Percentiles rank a stretch among this genome's conserved stretches.
phyloP scores from a whole-genome alignment of 352 stramenopile genomes.

The Aphanomyces cochlioides region DNA sequence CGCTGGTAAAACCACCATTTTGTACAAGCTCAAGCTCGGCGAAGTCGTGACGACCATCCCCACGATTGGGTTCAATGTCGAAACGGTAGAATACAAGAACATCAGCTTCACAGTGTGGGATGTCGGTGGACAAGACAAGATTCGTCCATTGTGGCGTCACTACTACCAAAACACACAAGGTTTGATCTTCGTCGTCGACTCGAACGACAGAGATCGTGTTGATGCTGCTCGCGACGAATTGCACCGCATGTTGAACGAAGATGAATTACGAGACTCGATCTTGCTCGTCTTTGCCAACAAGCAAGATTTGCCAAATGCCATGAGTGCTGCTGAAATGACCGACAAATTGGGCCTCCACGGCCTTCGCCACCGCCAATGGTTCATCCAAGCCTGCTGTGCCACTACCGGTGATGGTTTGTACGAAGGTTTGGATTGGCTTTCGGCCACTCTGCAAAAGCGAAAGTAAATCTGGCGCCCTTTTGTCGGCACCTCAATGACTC shows the following conservation, averaged over 20 bases:
- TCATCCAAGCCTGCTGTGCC: constrained; percentile 99
- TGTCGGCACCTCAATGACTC: too few relatives aligned
- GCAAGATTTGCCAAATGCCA: constrained; percentile 98
- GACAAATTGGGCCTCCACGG: constrained; percentile 97
- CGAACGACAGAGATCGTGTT: constrained; percentile 97
- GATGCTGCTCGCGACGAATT: constrained; percentile 96
- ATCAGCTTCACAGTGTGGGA: constrained; percentile 99
- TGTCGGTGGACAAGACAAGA: constrained; percentile 98
- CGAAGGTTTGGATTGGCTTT: constrained; percentile 99
- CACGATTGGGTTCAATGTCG: constrained; percentile 99
- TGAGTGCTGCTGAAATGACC: constrained; percentile 98
- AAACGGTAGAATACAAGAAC: constrained; percentile 99
- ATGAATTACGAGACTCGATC: constrained; percentile 96
- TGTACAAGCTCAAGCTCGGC: constrained; percentile 92
- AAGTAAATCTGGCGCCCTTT: constrained; percentile 46
- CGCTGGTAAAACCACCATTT: constrained; percentile 99
- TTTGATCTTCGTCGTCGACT: constrained; percentile 99
- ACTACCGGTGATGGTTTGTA: constrained; percentile 98
- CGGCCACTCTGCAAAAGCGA: constrained; percentile 75
- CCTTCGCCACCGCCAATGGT: constrained; percentile 97
- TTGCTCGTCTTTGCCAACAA: constrained; percentile 99
- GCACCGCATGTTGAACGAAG: constrained; percentile 97
- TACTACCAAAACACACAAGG: constrained; percentile 99
- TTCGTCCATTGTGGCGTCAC: constrained; percentile 97
- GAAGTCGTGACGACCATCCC: constrained; percentile 97